Percentiles rank a stretch among this genome's conserved stretches.
These are phyloP conservation scores for Eleusine indica DNA, from an alignment of 176 grass and related monocot species.

Conservation along the genomic window DNA sequence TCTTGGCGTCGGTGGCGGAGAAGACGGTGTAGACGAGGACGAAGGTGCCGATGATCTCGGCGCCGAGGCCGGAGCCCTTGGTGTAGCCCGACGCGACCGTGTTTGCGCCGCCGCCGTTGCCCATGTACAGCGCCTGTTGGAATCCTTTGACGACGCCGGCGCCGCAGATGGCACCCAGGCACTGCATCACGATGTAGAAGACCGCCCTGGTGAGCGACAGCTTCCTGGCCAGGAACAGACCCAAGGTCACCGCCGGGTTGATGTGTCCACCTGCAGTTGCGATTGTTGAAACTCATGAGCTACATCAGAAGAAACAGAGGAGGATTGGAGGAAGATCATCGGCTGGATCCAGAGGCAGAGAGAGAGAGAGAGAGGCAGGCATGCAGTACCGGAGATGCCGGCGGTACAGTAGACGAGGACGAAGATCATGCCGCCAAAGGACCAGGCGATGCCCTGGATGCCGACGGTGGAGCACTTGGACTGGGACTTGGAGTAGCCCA, in stretches of 20 bases:
- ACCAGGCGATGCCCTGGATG: slow-evolving; percentile 94
- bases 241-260: slow-evolving; percentile 94
- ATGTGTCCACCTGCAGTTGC: slow-evolving; percentile 77
- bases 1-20: slow-evolving; percentile 98
- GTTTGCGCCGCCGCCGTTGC: slow-evolving; percentile 77
- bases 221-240: slow-evolving; percentile 85
- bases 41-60: slow-evolving; percentile 93
- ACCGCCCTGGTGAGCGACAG: slow-evolving; percentile 77
- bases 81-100: slow-evolving; percentile 71
- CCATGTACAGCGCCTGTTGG: slow-evolving; percentile 64
- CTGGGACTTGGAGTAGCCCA: slow-evolving; percentile 56
- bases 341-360: not conserved
- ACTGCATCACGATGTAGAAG: slow-evolving; percentile 94
- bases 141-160: slow-evolving; percentile 90
- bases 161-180: slow-evolving; percentile 91
- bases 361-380: not conserved
- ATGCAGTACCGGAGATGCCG: slow-evolving; percentile 79
- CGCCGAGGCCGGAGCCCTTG: slow-evolving; percentile 78
- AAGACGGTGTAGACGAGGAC: slow-evolving; percentile 97
- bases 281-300: too few relatives aligned
- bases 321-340: not conserved
- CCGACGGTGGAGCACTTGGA: slow-evolving; percentile 79
- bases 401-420: slow-evolving; percentile 97
- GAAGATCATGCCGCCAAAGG: slow-evolving; percentile 96
- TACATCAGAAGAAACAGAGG: not conserved